Base-by-base conservation (phyloP, 2,329 filamentous ascomycete species). In the Xenosphaeropsis pyriputrescens region DNA sequence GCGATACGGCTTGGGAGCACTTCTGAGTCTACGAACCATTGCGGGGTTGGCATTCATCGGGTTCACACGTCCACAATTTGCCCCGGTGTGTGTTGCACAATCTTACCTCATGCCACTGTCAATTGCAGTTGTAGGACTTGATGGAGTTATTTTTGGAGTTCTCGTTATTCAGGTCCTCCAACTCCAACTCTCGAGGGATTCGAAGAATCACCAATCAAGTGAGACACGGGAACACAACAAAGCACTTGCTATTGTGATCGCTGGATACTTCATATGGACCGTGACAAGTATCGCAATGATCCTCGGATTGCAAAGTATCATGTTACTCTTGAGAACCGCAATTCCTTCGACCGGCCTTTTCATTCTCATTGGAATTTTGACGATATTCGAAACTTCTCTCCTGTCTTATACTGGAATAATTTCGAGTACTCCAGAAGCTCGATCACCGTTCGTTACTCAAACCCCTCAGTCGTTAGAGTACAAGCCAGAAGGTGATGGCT, bases 241-340 rank as follows among this genome's bases (percentile, higher is more conserved):
- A 35, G 50, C 48, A 6, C 36, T 54, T 29, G 42, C 50, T 3
- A 40, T 52, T 12, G 43, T 38, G 17, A 47, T 50, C 32, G 35
- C 43, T 33, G 54, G 50, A 13, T 47, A 55, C 29, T 39, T 39
- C 9, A 18, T 53, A 7, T 57, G 54, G 54, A 52, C 48, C 32
- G 50, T 32, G 30, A 50, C 45, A 18, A 55, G 54, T 40, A 46
- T 53, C 31, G 46, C 52, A 2, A 52, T 56, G 48, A 43, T 54
- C 29, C 43, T 57, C n/a, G 54, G 52, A 8, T 42, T 51, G 29
- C 33, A 41, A 18, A 43, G 43, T 2, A 49, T 53, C 7, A 39
- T 41, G 3, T 39, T 57, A n/a, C 44, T 53, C 3, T 29, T 51
- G 12, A 46, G 48, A 37, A 57, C 53, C 8, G 40, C 45, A n/a